A percentile compares a stretch with the other conserved stretches of the same genome.
These are phyloP conservation scores for Paspalum notatum DNA, from an alignment of 176 grass and related monocot genomes.

Conservation along the genomic window DNA sequence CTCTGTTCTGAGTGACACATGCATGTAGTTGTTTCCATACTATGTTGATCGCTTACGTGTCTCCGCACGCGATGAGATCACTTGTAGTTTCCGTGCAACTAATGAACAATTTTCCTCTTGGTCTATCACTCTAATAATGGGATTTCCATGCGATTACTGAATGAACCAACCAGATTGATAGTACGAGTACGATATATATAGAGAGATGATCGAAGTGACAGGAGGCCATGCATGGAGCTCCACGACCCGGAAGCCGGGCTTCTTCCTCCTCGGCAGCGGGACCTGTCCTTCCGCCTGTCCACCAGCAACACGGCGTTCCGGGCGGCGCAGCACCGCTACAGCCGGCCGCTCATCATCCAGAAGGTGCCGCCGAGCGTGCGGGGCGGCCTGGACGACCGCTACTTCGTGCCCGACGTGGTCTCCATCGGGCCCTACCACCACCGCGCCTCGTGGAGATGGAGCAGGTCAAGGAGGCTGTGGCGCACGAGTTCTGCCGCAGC, in stretches of 20 bases:
- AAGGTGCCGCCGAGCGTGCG: background rate
- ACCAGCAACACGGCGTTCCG: background rate
- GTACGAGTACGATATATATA: background rate
- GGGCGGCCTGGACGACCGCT: background rate
- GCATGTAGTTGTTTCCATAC: background rate
- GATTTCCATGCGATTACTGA: background rate
- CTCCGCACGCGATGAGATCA: background rate
- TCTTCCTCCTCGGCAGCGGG: background rate
- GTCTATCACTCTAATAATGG: no score
- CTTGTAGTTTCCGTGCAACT: background rate
- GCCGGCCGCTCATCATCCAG: slow-evolving; percentile 1
- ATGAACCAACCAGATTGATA: no score
- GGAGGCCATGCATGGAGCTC: no score
- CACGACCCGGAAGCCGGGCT: background rate
- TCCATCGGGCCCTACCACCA: slow-evolving; percentile 31
- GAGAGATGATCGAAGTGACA: background rate
- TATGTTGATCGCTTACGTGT: background rate
- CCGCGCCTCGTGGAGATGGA: background rate
- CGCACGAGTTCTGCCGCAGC: background rate
- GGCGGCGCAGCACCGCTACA: background rate
- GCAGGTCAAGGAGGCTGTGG: slow-evolving; percentile 13
- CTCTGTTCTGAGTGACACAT: background rate
- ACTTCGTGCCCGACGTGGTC: slow-evolving; percentile 13
- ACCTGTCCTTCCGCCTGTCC: background rate
- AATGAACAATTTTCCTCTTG: background rate